Evolutionary conservation across 2,329 filamentous ascomycete genomes (phyloP).

Genomic region (Sclerotinia sclerotiorum): DNA sequence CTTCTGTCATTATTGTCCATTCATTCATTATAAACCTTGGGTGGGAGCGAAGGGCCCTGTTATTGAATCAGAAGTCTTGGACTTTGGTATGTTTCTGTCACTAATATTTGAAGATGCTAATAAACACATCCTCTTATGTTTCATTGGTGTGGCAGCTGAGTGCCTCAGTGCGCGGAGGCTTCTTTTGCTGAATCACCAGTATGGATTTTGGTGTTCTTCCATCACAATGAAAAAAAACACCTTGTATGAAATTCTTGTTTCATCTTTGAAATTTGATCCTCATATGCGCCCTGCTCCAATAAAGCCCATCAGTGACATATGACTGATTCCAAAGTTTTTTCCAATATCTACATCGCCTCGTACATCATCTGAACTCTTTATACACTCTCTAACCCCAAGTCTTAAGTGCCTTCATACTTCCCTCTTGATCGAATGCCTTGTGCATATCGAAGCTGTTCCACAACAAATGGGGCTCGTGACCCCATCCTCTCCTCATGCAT

Average conservation of each 20-base stretch:
- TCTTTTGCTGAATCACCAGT: background rate
- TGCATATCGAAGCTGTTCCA: constrained; percentile 90
- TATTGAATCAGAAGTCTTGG: background rate
- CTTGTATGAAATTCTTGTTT: background rate
- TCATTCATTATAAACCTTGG: background rate
- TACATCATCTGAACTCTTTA: background rate
- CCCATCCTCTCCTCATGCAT: constrained; percentile 82
- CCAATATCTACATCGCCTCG: background rate
- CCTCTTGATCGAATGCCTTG: constrained; percentile 75
- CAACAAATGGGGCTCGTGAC: constrained; percentile 84
- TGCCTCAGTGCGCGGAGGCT: background rate
- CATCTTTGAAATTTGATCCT: background rate
- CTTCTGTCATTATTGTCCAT: background rate
- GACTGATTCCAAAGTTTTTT: background rate
- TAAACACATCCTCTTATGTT: background rate
- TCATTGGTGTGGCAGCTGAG: background rate
- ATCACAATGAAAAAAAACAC: background rate
- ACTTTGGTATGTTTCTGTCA: background rate
- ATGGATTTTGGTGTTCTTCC: background rate
- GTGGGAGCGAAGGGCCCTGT: background rate
- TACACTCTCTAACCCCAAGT: constrained; percentile 36
- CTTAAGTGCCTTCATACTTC: constrained; percentile 66
- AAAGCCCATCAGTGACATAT: constrained; percentile 7
- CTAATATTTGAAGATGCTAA: background rate
- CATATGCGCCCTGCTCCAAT: constrained; percentile 6